Percentiles rank a stretch among this genome's conserved stretches.
Evolutionary conservation across 2,329 filamentous ascomycete genomes (phyloP).

Genomic region (Exophiala sp.): DNA sequence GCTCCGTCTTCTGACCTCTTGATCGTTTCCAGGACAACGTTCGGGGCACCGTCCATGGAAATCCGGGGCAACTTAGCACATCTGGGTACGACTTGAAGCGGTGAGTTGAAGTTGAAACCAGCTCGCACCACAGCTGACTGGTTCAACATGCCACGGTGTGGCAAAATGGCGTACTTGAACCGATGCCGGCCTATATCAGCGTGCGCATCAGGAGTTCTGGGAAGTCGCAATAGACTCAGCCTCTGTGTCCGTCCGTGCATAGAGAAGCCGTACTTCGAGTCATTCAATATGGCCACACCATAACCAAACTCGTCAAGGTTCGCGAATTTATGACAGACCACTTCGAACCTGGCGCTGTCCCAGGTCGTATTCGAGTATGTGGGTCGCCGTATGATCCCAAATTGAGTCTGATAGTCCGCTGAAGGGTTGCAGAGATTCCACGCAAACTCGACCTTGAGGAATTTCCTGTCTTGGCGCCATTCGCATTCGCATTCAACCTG

Average conservation of each 20-base stretch:
- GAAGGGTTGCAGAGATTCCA: conserved; percentile 87
- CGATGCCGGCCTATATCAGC: conserved; percentile 89
- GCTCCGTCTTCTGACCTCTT: background rate
- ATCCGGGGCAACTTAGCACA: background rate
- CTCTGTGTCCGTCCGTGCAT: conserved; percentile 86
- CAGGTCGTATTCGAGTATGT: conserved; percentile 97
- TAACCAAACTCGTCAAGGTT: conserved; percentile 83
- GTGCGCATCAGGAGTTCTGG: conserved; percentile 90
- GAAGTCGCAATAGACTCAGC: conserved; percentile 77
- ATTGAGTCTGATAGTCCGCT: conserved; percentile 92
- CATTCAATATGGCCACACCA: conserved; percentile 87
- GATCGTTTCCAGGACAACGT: background rate
- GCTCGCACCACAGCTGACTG: conserved; percentile 73
- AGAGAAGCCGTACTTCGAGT: conserved; percentile 93
- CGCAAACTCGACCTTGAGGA: conserved; percentile 97
- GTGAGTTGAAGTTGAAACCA: conserved; percentile 85
- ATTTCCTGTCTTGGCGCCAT: conserved; percentile 95
- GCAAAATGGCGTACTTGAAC: conserved; percentile 86
- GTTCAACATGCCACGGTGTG: conserved; percentile 70
- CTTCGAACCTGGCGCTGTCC: conserved; percentile 97
- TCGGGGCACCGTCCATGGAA: background rate
- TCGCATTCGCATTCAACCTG: conserved; percentile 81
- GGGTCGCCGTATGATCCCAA: conserved; percentile 78
- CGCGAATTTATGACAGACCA: conserved; percentile 90
- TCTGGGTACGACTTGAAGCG: conserved; percentile 47